Conservation (phyloP, 257 asterid genomes). For the Avicennia marina region DNA sequence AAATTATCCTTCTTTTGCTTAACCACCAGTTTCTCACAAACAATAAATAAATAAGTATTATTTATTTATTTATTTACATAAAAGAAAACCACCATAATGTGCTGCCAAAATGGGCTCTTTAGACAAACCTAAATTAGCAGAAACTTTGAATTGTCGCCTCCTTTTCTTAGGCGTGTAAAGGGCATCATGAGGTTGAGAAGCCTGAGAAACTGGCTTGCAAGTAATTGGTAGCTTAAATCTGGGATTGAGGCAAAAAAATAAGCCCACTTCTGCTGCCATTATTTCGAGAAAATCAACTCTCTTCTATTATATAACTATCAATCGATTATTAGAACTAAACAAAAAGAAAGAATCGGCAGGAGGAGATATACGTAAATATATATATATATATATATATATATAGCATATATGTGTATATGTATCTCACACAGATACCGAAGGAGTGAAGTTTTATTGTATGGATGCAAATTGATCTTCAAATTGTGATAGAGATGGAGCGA, state of each 20-base stretch:
- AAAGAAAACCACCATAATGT: no score
- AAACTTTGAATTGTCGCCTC: conserved; percentile 32
- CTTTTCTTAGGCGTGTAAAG: conserved; percentile 25
- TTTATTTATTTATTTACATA: no score
- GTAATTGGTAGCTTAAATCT: conserved; percentile 23
- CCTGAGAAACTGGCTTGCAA: conserved; percentile 25
- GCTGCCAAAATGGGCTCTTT: no score
- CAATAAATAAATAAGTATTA: no score
- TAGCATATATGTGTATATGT: background rate
- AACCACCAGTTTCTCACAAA: no score
- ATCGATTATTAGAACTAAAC: background rate
- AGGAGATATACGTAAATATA: background rate
- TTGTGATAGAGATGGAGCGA: background rate
- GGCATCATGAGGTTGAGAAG: conserved; percentile 19
- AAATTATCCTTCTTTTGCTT: background rate
- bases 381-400: background rate
- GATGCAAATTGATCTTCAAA: no score
- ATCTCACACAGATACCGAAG: no score
- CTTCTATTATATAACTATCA: background rate
- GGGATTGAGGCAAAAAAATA: conserved; percentile 31
- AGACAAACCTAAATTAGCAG: conserved; percentile 63
- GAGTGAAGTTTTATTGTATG: no score
- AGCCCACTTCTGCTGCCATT: conserved; percentile 52
- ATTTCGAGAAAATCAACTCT: background rate
- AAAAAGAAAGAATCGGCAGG: background rate